Evolutionary conservation across 352 stramenopile genomes (phyloP).

Genomic region (Phytophthora cryptogea): DNA sequence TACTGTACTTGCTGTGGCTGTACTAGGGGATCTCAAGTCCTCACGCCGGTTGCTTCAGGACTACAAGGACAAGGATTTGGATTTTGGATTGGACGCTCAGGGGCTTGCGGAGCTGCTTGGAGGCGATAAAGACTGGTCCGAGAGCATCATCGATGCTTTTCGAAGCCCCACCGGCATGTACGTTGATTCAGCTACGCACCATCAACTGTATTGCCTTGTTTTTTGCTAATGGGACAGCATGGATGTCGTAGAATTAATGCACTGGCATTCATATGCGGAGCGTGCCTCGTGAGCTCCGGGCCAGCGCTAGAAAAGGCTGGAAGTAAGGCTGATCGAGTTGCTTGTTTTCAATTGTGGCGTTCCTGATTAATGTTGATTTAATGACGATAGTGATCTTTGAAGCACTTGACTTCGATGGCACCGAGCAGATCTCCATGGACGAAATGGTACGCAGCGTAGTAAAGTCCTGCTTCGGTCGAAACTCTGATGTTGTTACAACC

Average conservation of each 20-base stretch:
- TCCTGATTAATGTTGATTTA: neutral
- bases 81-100: slow-evolving; percentile 68
- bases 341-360: neutral
- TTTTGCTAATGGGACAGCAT: neutral
- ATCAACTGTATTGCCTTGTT: neutral
- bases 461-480: neutral
- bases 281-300: slow-evolving; percentile 45
- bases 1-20: neutral
- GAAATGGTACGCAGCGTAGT: slow-evolving; percentile 53
- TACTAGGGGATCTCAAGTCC: slow-evolving; percentile 55
- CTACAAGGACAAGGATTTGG: slow-evolving; percentile 80
- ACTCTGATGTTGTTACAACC: neutral
- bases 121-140: slow-evolving; percentile 59
- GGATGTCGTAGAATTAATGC: slow-evolving; percentile 56
- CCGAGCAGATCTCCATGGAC: slow-evolving; percentile 76
- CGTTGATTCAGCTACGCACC: slow-evolving; percentile 11
- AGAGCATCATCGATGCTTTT: slow-evolving; percentile 63
- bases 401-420: slow-evolving; percentile 76
- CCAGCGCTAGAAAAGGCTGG: slow-evolving; percentile 58
- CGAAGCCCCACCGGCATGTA: slow-evolving; percentile 68
- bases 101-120: slow-evolving; percentile 48
- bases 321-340: slow-evolving; percentile 26
- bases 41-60: slow-evolving; percentile 53
- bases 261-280: slow-evolving; percentile 67
- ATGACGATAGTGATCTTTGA: slow-evolving; percentile 62